phyloP scores from a whole-genome alignment of 2,329 filamentous ascomycete species.

The Phyllachora maydis region DNA sequence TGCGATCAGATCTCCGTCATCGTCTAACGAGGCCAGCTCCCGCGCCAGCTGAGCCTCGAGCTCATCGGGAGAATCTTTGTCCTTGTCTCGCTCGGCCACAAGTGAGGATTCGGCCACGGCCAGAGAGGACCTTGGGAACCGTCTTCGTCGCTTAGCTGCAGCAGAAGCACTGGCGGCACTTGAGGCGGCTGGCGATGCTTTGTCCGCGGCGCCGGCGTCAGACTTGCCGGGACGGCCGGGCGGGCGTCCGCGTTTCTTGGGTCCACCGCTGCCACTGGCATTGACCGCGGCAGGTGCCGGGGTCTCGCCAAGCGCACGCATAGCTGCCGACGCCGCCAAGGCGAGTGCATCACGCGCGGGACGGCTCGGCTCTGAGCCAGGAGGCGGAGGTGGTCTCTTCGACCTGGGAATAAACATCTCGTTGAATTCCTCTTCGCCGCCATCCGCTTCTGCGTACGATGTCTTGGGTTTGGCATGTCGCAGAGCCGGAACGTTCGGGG shows the following conservation, averaged over 20 bases:
- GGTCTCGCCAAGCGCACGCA: constrained; percentile 13
- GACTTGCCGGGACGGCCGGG: constrained; percentile 6
- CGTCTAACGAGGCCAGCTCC: constrained; percentile 9
- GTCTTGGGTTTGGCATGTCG: constrained; percentile 28
- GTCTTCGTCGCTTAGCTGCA: too few relatives aligned
- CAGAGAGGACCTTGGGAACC: too few relatives aligned
- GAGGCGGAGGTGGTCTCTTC: too few relatives aligned
- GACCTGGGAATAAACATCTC: constrained; percentile 11
- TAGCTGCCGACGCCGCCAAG: constrained; percentile 16
- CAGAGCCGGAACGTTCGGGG: constrained; percentile 24
- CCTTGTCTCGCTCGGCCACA: too few relatives aligned
- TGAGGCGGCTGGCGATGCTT: too few relatives aligned
- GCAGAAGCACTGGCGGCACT: too few relatives aligned
- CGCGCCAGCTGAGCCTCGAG: constrained; percentile 14
- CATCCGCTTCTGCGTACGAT: constrained; percentile 28
- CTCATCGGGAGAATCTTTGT: too few relatives aligned
- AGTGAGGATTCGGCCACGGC: too few relatives aligned
- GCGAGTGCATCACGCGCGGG: constrained; percentile 14
- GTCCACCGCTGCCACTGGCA: too few relatives aligned
- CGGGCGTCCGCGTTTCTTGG: constrained; percentile 11
- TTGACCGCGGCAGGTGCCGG: too few relatives aligned
- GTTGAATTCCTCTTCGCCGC: constrained; percentile 22
- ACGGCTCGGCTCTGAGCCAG: constrained; percentile 4
- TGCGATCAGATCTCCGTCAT: constrained; percentile 7
- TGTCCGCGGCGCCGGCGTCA: constrained; percentile 4